phyloP scores from a whole-genome alignment of 1,284 basidiomycete species.

The Clitocybe nebularis region DNA sequence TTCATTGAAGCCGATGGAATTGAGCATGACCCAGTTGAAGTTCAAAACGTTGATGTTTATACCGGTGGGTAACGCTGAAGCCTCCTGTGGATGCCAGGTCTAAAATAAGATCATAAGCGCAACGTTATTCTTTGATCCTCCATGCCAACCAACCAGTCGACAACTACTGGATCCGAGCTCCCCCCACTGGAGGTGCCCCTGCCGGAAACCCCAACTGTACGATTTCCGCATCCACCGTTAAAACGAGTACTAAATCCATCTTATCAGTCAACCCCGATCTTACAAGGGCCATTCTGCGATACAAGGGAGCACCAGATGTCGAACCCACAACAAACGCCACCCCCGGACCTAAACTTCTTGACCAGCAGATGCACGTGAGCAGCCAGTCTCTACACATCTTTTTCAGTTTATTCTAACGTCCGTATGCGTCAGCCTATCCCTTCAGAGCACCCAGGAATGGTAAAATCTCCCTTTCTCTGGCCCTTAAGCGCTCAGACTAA shows the following conservation, averaged over 20 bases:
- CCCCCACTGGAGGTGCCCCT: constrained; percentile 25
- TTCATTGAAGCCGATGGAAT: constrained; percentile 44
- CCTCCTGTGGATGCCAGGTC: neutral
- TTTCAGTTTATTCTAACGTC: neutral
- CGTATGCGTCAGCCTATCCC: constrained; percentile 26
- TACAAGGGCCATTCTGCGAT: constrained; percentile 41
- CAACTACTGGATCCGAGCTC: constrained; percentile 26
- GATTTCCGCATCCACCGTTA: neutral
- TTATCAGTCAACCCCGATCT: constrained; percentile 17
- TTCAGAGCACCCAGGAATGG: constrained; percentile 24
- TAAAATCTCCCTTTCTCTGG: neutral
- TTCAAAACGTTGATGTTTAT: constrained; percentile 33
- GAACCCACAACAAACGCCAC: constrained; percentile 37
- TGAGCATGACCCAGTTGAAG: constrained; percentile 29
- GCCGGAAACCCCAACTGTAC: constrained; percentile 30
- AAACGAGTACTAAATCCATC: neutral
- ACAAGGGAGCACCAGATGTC: constrained; percentile 34
- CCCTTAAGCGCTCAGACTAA: neutral
- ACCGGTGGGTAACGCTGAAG: constrained; percentile 21
- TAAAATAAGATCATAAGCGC: constrained; percentile 5
- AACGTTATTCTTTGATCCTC: constrained; percentile 22
- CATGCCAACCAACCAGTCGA: constrained; percentile 27
- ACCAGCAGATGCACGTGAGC: constrained; percentile 32
- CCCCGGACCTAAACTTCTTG: constrained; percentile 24
- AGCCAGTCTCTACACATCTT: neutral